phyloP scores from a whole-genome alignment of 2,329 filamentous ascomycete species.

The Camillea tinctor region DNA sequence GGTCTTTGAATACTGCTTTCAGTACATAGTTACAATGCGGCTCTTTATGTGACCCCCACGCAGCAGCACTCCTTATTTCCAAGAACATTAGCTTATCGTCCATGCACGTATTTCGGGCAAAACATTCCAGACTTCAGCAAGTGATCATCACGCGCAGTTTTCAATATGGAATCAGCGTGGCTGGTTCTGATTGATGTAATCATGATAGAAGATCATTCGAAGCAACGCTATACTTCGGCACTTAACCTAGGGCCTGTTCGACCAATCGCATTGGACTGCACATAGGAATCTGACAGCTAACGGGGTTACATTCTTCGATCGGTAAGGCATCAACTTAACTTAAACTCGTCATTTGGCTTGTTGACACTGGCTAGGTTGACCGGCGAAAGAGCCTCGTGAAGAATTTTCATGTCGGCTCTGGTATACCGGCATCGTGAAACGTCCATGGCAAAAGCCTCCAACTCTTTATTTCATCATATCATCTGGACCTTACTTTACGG shows the following conservation, averaged over 20 bases:
- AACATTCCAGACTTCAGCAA: not conserved
- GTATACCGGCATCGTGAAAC: not conserved
- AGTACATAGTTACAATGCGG: not conserved
- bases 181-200: not conserved
- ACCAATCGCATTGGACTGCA: not conserved
- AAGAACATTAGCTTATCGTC: not conserved
- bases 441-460: not conserved
- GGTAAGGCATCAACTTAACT: not conserved
- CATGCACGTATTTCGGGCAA: not conserved
- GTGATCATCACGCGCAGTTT: not conserved
- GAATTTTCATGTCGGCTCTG: not conserved
- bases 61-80: not conserved
- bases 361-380: not conserved
- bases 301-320: not conserved
- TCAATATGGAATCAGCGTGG: not conserved
- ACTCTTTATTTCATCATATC: not conserved
- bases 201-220: not conserved
- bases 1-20: not conserved
- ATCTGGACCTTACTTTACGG: no score
- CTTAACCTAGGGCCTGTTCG: not conserved
- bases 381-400: not conserved
- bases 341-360: not conserved
- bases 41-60: not conserved
- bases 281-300: not conserved
- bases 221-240: not conserved